Percentiles rank a stretch among this genome's conserved stretches.
phyloP scores from a whole-genome alignment of 306 rosid species.

The Styphnolobium japonicum region DNA sequence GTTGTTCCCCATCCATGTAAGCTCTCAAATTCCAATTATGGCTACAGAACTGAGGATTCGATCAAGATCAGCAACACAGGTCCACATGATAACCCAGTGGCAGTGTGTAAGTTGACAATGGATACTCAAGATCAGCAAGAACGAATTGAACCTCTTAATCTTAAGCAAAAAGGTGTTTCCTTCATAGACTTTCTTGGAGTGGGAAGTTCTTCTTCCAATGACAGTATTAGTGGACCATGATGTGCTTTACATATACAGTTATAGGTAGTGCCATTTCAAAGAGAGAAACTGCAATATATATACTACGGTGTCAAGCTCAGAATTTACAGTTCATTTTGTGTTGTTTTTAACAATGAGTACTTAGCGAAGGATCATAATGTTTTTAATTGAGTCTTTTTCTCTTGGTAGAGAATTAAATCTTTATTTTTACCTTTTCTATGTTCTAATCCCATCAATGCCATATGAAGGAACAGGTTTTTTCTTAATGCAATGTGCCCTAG shows the following conservation, averaged over 20 bases:
- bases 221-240: not conserved
- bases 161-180: conserved; percentile 28
- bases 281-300: not conserved
- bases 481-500: not conserved
- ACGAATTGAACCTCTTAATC: conserved; percentile 8
- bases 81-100: not conserved
- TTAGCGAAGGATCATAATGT: not conserved
- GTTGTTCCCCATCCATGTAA: conserved; percentile 21
- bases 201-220: conserved; percentile 27
- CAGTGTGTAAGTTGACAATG: not conserved
- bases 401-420: too few species aligned
- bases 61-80: too few species aligned
- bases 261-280: not conserved
- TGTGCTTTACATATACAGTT: not conserved
- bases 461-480: too few species aligned
- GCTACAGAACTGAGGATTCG: not conserved
- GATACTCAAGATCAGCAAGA: not conserved
- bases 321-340: not conserved
- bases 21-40: conserved; percentile 1
- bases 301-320: not conserved
- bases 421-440: too few species aligned
- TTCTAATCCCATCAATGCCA: too few species aligned
- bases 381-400: too few species aligned
- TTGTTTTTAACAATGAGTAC: not conserved
- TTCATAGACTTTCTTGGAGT: conserved; percentile 73